phyloP scores from a whole-genome alignment of 805 yeast genomes.

The Candida endomychidarum region DNA sequence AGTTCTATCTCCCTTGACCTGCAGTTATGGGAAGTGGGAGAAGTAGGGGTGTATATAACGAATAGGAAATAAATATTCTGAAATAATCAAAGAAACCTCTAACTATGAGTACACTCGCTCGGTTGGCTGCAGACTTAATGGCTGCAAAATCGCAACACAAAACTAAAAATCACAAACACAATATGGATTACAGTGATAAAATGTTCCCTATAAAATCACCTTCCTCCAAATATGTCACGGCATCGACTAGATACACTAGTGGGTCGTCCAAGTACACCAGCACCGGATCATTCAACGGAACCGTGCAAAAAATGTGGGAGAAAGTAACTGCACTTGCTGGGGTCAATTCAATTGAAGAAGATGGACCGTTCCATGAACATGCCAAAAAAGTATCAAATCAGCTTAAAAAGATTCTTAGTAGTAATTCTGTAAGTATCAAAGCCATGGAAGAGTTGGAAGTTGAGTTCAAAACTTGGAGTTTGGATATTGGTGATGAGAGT shows the following conservation, averaged over 20 bases:
- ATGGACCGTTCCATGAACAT: neutral
- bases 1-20: too few relatives aligned
- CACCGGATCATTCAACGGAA: conserved; percentile 5
- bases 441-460: conserved; percentile 1
- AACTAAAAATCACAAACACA: neutral
- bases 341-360: neutral
- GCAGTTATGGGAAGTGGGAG: too few relatives aligned
- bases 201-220: conserved; percentile 2
- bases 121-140: too few relatives aligned
- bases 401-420: neutral
- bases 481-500: conserved; percentile 4
- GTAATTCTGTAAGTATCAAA: neutral
- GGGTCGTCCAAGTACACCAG: conserved; percentile 9
- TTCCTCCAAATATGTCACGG: conserved; percentile 9
- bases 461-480: conserved; percentile 11
- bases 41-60: too few relatives aligned
- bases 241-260: too few relatives aligned
- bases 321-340: conserved; percentile 7
- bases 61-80: too few relatives aligned
- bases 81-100: too few relatives aligned
- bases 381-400: neutral
- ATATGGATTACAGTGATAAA: neutral
- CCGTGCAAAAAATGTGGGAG: conserved; percentile 12
- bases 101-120: too few relatives aligned
- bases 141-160: neutral